phyloP scores from a whole-genome alignment of 2,329 filamentous ascomycete genomes.

The Fusarium papillatum region DNA sequence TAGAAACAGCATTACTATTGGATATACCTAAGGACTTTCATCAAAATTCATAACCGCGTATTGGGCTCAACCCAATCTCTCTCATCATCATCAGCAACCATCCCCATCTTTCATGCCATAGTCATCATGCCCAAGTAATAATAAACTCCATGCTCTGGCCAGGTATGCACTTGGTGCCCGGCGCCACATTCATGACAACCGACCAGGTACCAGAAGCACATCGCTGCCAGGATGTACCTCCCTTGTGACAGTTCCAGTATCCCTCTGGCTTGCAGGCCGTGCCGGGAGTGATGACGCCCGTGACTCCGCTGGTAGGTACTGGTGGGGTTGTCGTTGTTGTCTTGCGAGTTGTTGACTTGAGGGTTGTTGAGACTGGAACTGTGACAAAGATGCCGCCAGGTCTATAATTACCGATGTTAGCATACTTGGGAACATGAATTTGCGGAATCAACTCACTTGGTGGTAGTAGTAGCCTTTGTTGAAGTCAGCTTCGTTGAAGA shows the following conservation, averaged over 20 bases:
- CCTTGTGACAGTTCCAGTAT: constrained; percentile 35
- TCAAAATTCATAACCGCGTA: background rate
- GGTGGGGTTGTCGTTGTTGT: constrained; percentile 28
- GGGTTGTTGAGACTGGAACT: constrained; percentile 18
- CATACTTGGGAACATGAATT: background rate
- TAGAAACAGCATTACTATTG: background rate
- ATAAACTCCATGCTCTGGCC: constrained; percentile 43
- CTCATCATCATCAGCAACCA: background rate
- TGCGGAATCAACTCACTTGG: constrained; percentile 17
- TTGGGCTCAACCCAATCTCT: background rate
- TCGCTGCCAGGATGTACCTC: constrained; percentile 63
- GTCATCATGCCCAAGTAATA: constrained; percentile 26
- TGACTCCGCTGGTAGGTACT: constrained; percentile 19
- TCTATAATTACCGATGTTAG: constrained; percentile 4
- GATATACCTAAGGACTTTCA: background rate
- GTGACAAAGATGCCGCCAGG: constrained; percentile 28
- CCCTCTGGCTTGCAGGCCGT: constrained; percentile 44
- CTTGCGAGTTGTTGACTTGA: constrained; percentile 37
- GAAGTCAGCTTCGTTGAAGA: constrained; percentile 2
- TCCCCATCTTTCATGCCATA: background rate
- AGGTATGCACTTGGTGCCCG: constrained; percentile 63
- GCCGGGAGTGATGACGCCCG: constrained; percentile 22
- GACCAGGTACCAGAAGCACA: constrained; percentile 71
- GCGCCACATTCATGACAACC: constrained; percentile 59
- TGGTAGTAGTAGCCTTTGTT: constrained; percentile 10